These are phyloP conservation scores for Mortierella sp. DNA, from an alignment of 371 early-diverging fungal species.

Conservation along the genomic window DNA sequence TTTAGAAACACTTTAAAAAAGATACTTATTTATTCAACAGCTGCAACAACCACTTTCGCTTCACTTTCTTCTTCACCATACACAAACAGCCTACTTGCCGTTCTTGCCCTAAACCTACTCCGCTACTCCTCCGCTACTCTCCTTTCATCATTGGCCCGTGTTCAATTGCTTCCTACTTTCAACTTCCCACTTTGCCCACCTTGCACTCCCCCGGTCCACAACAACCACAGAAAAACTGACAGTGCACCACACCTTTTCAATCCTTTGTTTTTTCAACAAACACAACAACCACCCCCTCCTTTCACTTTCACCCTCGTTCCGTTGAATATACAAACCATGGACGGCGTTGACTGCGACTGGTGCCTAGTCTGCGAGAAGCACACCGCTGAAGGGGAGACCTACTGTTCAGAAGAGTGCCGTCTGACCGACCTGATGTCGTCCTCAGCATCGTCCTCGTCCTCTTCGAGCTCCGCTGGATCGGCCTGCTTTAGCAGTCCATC, in stretches of 20 bases:
- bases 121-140: slow-evolving; percentile 7
- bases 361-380: slow-evolving; percentile 53
- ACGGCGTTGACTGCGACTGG: slow-evolving; percentile 59
- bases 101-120: not conserved
- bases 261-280: not conserved
- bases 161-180: not conserved
- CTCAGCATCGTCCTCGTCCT: slow-evolving; percentile 48
- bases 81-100: not conserved
- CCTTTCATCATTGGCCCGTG: not conserved
- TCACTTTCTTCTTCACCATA: not conserved
- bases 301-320: not conserved
- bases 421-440: slow-evolving; percentile 55
- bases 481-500: slow-evolving; percentile 37
- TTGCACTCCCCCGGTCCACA: not conserved
- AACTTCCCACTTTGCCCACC: not conserved
- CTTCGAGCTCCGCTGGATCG: slow-evolving; percentile 29
- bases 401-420: slow-evolving; percentile 56
- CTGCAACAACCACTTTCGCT: not conserved
- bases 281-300: not conserved
- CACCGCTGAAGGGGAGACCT: slow-evolving; percentile 48
- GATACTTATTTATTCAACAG: not conserved
- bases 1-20: not conserved
- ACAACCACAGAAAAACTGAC: not conserved
- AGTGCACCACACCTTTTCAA: not conserved
- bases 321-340: slow-evolving; percentile 21